Base-by-base conservation (phyloP, 202 grass and related monocot genomes). In the Carex arenaria region DNA sequence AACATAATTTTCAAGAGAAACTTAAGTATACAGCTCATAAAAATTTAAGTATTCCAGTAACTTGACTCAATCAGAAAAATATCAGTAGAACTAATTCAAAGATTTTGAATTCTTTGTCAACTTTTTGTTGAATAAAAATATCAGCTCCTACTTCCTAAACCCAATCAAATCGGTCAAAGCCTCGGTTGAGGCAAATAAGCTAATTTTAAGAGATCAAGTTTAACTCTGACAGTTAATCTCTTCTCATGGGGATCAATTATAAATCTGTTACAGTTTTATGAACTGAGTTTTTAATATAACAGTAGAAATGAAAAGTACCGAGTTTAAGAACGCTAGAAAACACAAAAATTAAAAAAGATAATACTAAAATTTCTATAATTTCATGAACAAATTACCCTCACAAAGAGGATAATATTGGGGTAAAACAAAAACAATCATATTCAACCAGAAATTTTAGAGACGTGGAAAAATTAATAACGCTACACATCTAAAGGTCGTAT, bases 221-320 rank as follows among this genome's bases (percentile, higher is more conserved):
- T 4, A 77, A 77, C 36, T 78, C 28, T 77, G 8, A n/a, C 36
- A 19, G 36, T 78, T 38, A 32, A 19, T 36, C 15, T 57, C 28
- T 19, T 59, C 4, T n/a, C 28, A 56, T 36, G 30, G 5, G 53
- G 31, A 59, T 59, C 23, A 78, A 78, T 78, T 36, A 36, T 43
- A 72, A 72, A 23, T 72, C 68, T 26, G 30, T 7, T 10, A 76
- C 28, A 34, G 20, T 67, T 67, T 7, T 55, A 82, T 59, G 38
- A 67, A 67, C 61, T 82, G 38, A 22, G 38, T 69, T 82, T 82
- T 69, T 19, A 66, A 55, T 55, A 19, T 38, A 69, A 69, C 80
- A 82, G 47, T 69, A 67, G 18, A 69, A 68, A 67, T 42, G 26
- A 20, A 66, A 81, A 26, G 3, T 61, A 51, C 64, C 17, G 49